phyloP scores from a whole-genome alignment of 331 rosid genomes.

The Malus hybrid region DNA sequence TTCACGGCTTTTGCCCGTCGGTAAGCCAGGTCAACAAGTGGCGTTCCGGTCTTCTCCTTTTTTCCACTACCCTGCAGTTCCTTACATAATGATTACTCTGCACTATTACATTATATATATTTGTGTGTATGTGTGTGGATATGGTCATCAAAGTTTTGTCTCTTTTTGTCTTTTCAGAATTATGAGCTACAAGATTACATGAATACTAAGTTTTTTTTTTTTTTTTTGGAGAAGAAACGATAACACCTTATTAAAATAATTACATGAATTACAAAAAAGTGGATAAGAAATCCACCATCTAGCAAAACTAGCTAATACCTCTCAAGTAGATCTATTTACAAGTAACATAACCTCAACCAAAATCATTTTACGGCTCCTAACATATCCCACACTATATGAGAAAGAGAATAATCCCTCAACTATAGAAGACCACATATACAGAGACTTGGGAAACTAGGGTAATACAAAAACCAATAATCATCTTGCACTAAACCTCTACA shows the following conservation, averaged over 20 bases:
- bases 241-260: too few species aligned
- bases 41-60: constrained; percentile 53
- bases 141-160: background rate
- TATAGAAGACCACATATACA: background rate
- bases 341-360: too few species aligned
- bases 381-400: too few species aligned
- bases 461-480: background rate
- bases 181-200: background rate
- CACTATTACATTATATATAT: background rate
- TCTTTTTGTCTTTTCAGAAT: background rate
- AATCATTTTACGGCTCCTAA: too few species aligned
- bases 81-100: constrained; percentile 7
- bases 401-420: too few species aligned
- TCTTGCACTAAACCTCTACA: too few species aligned
- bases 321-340: too few species aligned
- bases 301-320: too few species aligned
- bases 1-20: constrained; percentile 90
- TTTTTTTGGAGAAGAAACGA: too few species aligned
- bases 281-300: too few species aligned
- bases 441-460: background rate
- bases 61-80: constrained; percentile 49
- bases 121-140: too few species aligned
- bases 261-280: too few species aligned
- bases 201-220: background rate
- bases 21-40: constrained; percentile 78